phyloP scores from a whole-genome alignment of 805 yeast species.

The Scheffersomyces stipitis region DNA sequence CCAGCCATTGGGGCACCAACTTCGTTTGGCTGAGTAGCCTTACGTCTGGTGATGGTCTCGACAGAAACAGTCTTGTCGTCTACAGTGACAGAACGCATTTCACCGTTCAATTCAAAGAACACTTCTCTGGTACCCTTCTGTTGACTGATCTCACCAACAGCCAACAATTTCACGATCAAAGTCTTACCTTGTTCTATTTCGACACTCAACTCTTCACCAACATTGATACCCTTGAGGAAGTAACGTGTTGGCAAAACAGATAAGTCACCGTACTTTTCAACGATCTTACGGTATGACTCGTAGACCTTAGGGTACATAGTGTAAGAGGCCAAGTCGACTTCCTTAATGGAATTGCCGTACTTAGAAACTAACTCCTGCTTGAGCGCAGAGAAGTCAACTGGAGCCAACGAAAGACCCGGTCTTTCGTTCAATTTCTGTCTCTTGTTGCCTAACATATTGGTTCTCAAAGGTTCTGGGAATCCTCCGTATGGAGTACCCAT shows the following conservation, averaged over 20 bases:
- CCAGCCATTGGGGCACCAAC: constrained; percentile 99
- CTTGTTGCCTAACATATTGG: constrained; percentile 87
- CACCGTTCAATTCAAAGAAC: constrained; percentile 97
- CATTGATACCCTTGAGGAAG: constrained; percentile 83
- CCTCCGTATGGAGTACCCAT: constrained; percentile 99
- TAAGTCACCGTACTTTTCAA: constrained; percentile 84
- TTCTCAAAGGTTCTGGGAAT: constrained; percentile 98
- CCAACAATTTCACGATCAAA: constrained; percentile 85
- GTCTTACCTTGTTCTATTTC: constrained; percentile 95
- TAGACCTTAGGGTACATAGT: constrained; percentile 98
- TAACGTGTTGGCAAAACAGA: constrained; percentile 90
- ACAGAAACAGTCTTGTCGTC: constrained; percentile 85
- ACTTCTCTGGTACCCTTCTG: constrained; percentile 94
- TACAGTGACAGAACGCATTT: constrained; percentile 91
- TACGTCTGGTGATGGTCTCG: constrained; percentile 82
- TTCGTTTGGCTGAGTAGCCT: constrained; percentile 90
- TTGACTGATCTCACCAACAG: constrained; percentile 83
- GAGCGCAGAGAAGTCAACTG: constrained; percentile 73
- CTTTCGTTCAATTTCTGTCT: constrained; percentile 85
- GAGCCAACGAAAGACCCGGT: constrained; percentile 89
- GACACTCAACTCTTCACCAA: constrained; percentile 86
- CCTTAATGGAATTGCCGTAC: constrained; percentile 72
- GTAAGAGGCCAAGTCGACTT: constrained; percentile 90
- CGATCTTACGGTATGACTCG: constrained; percentile 76
- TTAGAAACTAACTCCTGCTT: constrained; percentile 72